Evolutionary conservation across 2,329 filamentous ascomycete genomes (phyloP), one percentile per base, ranked within the genome.

Genomic region (Trichophyton simii): DNA sequence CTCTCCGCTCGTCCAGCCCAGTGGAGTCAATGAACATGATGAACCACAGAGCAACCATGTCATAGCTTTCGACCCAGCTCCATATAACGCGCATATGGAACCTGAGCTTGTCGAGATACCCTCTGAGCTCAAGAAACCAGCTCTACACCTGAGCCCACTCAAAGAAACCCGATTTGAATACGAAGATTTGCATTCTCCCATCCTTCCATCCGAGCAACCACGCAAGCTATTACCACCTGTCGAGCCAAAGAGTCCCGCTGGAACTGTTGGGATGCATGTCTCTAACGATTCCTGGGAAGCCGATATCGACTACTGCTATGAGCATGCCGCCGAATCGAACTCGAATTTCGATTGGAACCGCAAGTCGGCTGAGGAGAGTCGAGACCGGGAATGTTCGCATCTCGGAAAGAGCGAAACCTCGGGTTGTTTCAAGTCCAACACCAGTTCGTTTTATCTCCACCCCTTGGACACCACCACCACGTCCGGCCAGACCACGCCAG

Each of bases 241-340:
- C 11, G 50, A 25, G 4, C 50, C 50, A 15, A 54, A 54, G 11
- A 31, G 22, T n/a, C 50, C 50, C n/a, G 28, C 28, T 25, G 50
- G 28, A 31, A 18, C 44, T 20, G 44, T 48, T 22, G 50, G 50
- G 7, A 31, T 54, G 28, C 28, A 31, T 31, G 28, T 13, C 8
- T 31, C 50, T 13, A 54, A 54, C 22, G 31, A n/a, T 54, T 80
- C 79, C 0, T 85, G 83, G 83, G 82, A 85, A 66, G 82, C 83
- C 44, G 82, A 83, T 63, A 81, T 85, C 61, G 82, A 85, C 65
- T 84, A 81, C 66, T 83, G 81, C 66, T 85, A 85, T 65, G 80
- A 84, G 63, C 79, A 83, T 67, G 81, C 80, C 28, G 79, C 82
- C 4, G 83, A 85, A 69, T 82, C 82, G 1, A 80, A 81, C 59